Percentiles rank a stretch among this genome's conserved stretches.
Evolutionary conservation across 73 alveolate species (phyloP).

Genomic region (Paramecium primaurelia): DNA sequence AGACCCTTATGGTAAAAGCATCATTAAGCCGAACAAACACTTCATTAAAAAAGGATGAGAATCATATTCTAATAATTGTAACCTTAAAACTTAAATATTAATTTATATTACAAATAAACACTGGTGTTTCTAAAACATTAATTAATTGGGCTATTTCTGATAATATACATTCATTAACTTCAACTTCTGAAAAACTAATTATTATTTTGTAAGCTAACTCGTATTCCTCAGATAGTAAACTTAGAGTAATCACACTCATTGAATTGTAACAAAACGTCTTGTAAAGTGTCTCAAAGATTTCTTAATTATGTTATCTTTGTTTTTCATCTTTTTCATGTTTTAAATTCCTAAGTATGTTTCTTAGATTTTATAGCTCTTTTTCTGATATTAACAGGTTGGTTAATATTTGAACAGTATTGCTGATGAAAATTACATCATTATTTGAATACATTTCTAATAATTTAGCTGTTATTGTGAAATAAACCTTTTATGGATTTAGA

Average conservation of each 20-base stretch:
- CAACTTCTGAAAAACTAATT: conserved; percentile 58
- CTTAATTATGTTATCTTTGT: not conserved
- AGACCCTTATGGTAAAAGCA: conserved; percentile 58
- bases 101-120: conserved; percentile 53
- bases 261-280: conserved; percentile 45
- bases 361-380: conserved; percentile 41
- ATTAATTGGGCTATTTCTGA: conserved; percentile 39
- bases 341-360: conserved; percentile 34
- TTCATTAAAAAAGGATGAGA: conserved; percentile 50
- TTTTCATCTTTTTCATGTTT: conserved; percentile 36
- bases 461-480: conserved; percentile 55
- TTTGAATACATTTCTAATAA: conserved; percentile 38
- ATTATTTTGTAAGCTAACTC: conserved; percentile 56
- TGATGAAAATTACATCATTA: not conserved
- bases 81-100: conserved; percentile 29
- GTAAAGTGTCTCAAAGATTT: not conserved
- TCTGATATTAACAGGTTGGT: not conserved
- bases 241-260: conserved; percentile 44
- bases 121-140: conserved; percentile 47
- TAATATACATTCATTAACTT: conserved; percentile 34
- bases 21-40: conserved; percentile 55
- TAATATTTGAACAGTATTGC: not conserved
- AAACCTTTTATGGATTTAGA: conserved; percentile 48
- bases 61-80: conserved; percentile 47
- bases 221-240: conserved; percentile 56